Evolutionary conservation across 2,329 filamentous ascomycete genomes (phyloP).

Genomic region (Penicillium glabrum): DNA sequence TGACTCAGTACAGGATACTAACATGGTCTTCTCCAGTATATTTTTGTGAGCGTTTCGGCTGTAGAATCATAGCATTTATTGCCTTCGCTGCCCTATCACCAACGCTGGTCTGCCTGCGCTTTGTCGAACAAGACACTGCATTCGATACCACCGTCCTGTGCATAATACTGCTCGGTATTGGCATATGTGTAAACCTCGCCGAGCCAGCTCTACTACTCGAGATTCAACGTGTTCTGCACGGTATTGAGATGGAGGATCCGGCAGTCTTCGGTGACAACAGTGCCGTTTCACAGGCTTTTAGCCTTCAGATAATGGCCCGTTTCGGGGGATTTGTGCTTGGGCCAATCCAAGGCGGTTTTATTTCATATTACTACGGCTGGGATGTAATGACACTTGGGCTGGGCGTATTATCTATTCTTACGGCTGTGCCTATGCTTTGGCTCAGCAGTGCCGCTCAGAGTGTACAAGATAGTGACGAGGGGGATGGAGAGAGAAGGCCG

Average conservation of each 20-base stretch:
- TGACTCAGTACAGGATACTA: not conserved
- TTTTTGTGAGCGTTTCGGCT: constrained; percentile 57
- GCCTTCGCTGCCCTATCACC: constrained; percentile 58
- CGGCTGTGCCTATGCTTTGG: constrained; percentile 4
- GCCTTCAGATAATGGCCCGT: constrained; percentile 61
- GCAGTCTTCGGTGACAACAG: constrained; percentile 60
- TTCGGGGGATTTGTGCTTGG: constrained; percentile 59
- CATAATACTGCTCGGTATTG: constrained; percentile 60
- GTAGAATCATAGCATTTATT: constrained; percentile 58
- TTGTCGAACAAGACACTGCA: constrained; percentile 57
- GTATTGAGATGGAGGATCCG: constrained; percentile 62
- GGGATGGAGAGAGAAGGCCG: not conserved
- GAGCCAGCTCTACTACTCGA: constrained; percentile 70
- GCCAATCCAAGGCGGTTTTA: constrained; percentile 54
- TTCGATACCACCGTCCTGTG: constrained; percentile 65
- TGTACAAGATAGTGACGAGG: not conserved
- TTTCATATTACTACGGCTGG: constrained; percentile 27
- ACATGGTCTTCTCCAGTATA: constrained; percentile 39
- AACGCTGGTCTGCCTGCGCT: constrained; percentile 62
- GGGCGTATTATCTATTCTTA: constrained; percentile 14
- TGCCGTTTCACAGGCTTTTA: constrained; percentile 65
- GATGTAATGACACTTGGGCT: constrained; percentile 26
- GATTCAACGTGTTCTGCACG: constrained; percentile 53
- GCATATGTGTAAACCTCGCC: constrained; percentile 56
- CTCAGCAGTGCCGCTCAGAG: not conserved